Evolutionary conservation across 305 asterid genomes (phyloP), one percentile per base, ranked within the genome.

Genomic region (Fraxinus paxiana): DNA sequence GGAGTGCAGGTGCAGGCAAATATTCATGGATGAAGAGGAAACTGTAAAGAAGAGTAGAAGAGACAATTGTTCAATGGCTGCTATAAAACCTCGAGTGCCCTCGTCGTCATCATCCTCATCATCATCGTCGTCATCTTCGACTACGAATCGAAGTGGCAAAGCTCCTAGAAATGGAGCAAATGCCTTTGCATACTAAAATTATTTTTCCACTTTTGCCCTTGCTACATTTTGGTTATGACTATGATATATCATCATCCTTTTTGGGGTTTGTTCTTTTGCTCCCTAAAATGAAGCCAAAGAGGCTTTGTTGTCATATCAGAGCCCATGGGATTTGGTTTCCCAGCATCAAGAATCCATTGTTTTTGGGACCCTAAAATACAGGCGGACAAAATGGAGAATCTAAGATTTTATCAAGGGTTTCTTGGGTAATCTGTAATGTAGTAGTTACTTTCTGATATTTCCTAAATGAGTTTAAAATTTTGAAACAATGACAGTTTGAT

Each of bases 1-100:
- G 88, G 98, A 95, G 84, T 95, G 98, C 88, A 91, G 98, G 75
- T 91, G 86, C 91, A 93, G 90, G 87, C 98, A 95, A 88, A 95
- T 95, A n/a, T 89, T 88, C 87, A 95, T 91, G 94, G 99, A 93
- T 51, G 99, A 95, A 84, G 94, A 92, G 70, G 97, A 91, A 81
- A 82, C 10, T 69, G 38, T 63, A 8, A 81, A 54, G 31, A 85
- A 76, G 17, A 81, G 87, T 80, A 90, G 86, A 83, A 54, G 79
- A 67, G 85, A 86, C 84, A 78, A 84, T 88, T 89, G 90, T 70
- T 88, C 95, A 0, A 43, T 80, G 83, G 85, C 92, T 51, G 89
- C 92, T 22, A 69, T 59, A 75, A 80, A 76, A 82, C 74, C 82
- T 72, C 78, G 77, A 48, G 69, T 15, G 7, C 8, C 43, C 12